These are phyloP conservation scores for Dactylellina haptotyla DNA, from an alignment of 2,329 filamentous ascomycete species.

Conservation along the genomic window DNA sequence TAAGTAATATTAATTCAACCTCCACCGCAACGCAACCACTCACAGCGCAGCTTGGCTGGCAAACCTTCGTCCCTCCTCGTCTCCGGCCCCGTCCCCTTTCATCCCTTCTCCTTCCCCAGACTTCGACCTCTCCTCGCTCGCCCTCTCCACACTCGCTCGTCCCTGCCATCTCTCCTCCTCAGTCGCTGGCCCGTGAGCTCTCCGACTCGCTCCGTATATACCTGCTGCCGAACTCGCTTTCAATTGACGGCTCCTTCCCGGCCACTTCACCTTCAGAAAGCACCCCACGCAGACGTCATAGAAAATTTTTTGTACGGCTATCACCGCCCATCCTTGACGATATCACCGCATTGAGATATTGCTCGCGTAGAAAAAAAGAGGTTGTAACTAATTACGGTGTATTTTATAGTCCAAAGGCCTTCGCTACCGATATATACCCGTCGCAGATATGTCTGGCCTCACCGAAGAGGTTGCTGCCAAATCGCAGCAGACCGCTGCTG, in stretches of 20 bases:
- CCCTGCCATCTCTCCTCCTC: conserved; percentile 1
- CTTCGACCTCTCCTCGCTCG: conserved; percentile 5
- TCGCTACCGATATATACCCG: conserved; percentile 4
- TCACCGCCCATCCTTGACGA: neutral
- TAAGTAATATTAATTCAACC: conserved; percentile 3
- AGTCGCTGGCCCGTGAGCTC: conserved; percentile 20
- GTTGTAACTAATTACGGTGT: neutral
- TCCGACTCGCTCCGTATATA: conserved; percentile 31
- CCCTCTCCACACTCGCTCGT: conserved; percentile 35
- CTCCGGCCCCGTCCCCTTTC: conserved; percentile 28
- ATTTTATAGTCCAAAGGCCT: neutral
- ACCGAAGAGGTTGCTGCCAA: conserved; percentile 37
- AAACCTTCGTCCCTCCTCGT: conserved; percentile 10
- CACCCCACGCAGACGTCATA: conserved; percentile 24
- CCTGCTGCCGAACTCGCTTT: neutral
- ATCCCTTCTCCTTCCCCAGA: conserved; percentile 42
- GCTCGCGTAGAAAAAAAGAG: too few species aligned
- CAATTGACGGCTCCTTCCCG: conserved; percentile 18
- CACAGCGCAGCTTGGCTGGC: conserved; percentile 12
- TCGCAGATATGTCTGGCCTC: conserved; percentile 27
- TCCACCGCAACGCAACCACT: conserved; percentile 1
- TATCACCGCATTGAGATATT: too few species aligned
- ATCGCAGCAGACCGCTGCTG: conserved; percentile 45
- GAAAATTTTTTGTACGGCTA: conserved; percentile 21
- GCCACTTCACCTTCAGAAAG: neutral